phyloP scores from a whole-genome alignment of 257 asterid species.

The Ilex aquifolium region DNA sequence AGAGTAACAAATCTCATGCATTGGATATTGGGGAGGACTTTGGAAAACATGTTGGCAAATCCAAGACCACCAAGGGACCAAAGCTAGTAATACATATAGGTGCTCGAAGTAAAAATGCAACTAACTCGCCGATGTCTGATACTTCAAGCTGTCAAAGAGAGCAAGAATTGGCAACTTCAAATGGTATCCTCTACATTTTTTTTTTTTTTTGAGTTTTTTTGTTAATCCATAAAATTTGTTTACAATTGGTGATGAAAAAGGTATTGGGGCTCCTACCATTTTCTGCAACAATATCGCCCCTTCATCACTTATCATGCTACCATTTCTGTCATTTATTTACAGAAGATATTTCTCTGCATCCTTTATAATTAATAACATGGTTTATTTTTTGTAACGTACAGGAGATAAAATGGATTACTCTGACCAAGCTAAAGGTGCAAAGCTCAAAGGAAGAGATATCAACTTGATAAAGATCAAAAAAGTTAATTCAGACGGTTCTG shows the following conservation, averaged over 20 bases:
- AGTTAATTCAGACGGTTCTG: slow-evolving; percentile 20
- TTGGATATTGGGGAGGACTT: slow-evolving; percentile 35
- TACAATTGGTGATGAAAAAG: slow-evolving; percentile 20
- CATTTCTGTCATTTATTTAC: not conserved
- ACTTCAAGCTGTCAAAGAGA: slow-evolving; percentile 52
- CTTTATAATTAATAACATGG: not conserved
- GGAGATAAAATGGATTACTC: slow-evolving; percentile 23
- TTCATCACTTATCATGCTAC: too few species aligned
- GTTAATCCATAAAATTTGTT: slow-evolving; percentile 5
- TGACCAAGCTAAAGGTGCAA: slow-evolving; percentile 45
- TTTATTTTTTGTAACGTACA: slow-evolving; percentile 5
- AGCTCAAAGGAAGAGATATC: slow-evolving; percentile 27
- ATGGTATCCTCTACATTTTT: slow-evolving; percentile 35
- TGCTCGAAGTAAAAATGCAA: slow-evolving; percentile 45
- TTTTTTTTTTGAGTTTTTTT: slow-evolving; percentile 5
- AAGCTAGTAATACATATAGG: slow-evolving; percentile 96
- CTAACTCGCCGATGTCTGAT: slow-evolving; percentile 58
- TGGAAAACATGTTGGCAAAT: slow-evolving; percentile 34
- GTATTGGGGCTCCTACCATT: slow-evolving; percentile 1
- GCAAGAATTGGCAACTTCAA: slow-evolving; percentile 46
- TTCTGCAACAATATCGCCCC: not conserved
- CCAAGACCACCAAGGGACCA: slow-evolving; percentile 55
- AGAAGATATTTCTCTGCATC: not conserved
- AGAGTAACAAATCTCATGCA: slow-evolving; percentile 44
- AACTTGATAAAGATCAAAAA: slow-evolving; percentile 34